These are phyloP conservation scores for Neonectria hederae DNA, from an alignment of 2,329 filamentous ascomycete genomes.

Conservation along the genomic window DNA sequence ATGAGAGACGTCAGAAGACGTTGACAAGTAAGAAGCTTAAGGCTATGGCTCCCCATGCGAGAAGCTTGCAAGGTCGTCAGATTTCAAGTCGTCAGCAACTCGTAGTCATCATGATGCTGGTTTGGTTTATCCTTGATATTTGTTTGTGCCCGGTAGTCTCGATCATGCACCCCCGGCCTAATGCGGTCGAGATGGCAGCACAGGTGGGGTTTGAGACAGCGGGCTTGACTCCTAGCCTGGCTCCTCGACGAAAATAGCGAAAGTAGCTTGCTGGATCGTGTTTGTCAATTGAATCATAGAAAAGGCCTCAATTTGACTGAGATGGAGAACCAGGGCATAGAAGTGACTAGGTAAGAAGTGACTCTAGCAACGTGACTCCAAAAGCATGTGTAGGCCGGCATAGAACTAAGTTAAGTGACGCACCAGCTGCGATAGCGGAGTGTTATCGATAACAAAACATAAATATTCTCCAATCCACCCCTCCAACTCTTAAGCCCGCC, in stretches of 20 bases:
- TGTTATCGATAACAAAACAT: constrained; percentile 43
- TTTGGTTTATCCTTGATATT: background rate
- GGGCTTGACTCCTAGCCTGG: background rate
- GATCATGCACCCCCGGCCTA: background rate
- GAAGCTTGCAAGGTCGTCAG: background rate
- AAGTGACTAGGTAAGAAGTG: constrained; percentile 9
- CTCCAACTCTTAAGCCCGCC: constrained; percentile 2
- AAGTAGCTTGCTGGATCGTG: background rate
- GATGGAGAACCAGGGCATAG: background rate
- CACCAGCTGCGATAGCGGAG: constrained; percentile 43
- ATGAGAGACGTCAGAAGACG: background rate
- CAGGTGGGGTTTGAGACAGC: constrained; percentile 3
- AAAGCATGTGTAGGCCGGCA: constrained; percentile 5
- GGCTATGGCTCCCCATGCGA: background rate
- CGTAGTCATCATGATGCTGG: background rate
- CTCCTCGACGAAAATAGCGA: background rate
- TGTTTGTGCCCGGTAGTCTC: background rate
- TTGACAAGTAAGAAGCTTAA: background rate
- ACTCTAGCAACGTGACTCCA: constrained; percentile 5
- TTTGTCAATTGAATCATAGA: background rate
- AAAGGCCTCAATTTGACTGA: background rate
- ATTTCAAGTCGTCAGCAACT: too few relatives aligned
- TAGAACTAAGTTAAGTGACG: constrained; percentile 26
- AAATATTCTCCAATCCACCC: constrained; percentile 37
- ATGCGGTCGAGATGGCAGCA: background rate